phyloP scores from a whole-genome alignment of 1,139 yeast species.

The Geotrichum phurueaensis region DNA sequence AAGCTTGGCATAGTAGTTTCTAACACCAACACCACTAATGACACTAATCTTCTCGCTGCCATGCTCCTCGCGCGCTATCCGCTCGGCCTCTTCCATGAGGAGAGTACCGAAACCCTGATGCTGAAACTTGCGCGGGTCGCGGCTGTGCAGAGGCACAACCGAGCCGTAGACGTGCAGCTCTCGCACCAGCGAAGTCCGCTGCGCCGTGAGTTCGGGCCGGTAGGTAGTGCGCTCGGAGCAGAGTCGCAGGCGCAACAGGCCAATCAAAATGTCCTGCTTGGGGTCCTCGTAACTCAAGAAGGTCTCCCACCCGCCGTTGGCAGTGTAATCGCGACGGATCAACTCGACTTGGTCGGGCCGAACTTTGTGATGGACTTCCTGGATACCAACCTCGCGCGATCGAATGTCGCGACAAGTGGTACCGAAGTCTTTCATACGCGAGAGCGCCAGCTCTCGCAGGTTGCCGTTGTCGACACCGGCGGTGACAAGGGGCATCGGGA shows the following conservation, averaged over 20 bases:
- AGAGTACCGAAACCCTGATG: conserved; percentile 98
- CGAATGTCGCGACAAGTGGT: conserved; percentile 96
- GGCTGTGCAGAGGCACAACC: conserved; percentile 93
- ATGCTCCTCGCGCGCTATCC: conserved; percentile 93
- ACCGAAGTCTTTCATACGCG: conserved; percentile 97
- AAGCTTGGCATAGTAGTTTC: conserved; percentile 86
- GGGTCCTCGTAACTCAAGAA: conserved; percentile 96
- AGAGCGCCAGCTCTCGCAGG: conserved; percentile 87
- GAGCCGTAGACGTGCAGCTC: conserved; percentile 97
- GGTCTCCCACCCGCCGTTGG: conserved; percentile 99
- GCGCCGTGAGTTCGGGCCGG: conserved; percentile 77
- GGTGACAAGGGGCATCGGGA: conserved; percentile 97
- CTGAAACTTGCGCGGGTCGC: conserved; percentile 96
- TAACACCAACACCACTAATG: conserved; percentile 95
- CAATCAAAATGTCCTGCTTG: conserved; percentile 89
- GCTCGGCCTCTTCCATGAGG: conserved; percentile 96
- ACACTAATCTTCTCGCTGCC: conserved; percentile 88
- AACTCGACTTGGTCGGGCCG: conserved; percentile 96
- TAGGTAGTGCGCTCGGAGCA: conserved; percentile 87
- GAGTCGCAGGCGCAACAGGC: conserved; percentile 78
- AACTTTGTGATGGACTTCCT: conserved; percentile 95
- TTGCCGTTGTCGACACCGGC: conserved; percentile 98
- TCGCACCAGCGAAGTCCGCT: conserved; percentile 87
- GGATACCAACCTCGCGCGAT: conserved; percentile 97
- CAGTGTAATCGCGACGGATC: conserved; percentile 90